These are phyloP conservation scores for Cladophialophora carrionii DNA, from an alignment of 2,329 filamentous ascomycete genomes.

Conservation along the genomic window DNA sequence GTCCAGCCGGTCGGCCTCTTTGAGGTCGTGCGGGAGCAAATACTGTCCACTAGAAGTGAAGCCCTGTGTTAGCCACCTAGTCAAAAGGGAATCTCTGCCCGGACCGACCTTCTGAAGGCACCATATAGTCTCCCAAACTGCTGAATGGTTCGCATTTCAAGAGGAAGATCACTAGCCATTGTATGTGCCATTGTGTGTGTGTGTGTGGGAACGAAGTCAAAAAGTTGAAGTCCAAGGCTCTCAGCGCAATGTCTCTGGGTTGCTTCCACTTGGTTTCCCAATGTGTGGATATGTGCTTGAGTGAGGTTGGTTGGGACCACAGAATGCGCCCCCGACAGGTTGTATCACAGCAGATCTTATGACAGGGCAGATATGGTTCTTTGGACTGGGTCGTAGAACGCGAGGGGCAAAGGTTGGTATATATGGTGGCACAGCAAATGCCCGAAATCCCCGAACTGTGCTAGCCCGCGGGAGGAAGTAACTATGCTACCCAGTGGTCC, in stretches of 20 bases:
- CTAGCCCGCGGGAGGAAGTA: neutral
- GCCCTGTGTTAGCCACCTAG: conserved; percentile 20
- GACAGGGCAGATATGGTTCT: conserved; percentile 1
- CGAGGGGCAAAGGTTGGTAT: neutral
- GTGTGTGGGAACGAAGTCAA: neutral
- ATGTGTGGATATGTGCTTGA: neutral
- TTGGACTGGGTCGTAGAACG: neutral
- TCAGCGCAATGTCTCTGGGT: neutral
- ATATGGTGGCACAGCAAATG: conserved; percentile 2
- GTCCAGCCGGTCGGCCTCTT: conserved; percentile 77
- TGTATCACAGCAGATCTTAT: neutral
- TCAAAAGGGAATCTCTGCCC: neutral
- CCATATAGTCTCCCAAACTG: conserved; percentile 35
- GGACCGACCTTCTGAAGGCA: conserved; percentile 30
- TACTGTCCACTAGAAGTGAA: conserved; percentile 61
- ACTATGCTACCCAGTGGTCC: conserved; percentile 4
- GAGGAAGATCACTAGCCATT: neutral
- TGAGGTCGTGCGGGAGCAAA: conserved; percentile 76
- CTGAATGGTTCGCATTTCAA: conserved; percentile 16
- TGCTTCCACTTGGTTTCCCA: neutral
- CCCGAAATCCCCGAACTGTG: neutral
- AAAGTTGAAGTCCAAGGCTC: neutral
- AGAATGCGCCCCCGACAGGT: neutral
- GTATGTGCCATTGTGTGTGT: neutral
- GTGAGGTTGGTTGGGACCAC: neutral